Evolutionary conservation across 2,329 filamentous ascomycete genomes (phyloP).

Genomic region (Apiospora marii): DNA sequence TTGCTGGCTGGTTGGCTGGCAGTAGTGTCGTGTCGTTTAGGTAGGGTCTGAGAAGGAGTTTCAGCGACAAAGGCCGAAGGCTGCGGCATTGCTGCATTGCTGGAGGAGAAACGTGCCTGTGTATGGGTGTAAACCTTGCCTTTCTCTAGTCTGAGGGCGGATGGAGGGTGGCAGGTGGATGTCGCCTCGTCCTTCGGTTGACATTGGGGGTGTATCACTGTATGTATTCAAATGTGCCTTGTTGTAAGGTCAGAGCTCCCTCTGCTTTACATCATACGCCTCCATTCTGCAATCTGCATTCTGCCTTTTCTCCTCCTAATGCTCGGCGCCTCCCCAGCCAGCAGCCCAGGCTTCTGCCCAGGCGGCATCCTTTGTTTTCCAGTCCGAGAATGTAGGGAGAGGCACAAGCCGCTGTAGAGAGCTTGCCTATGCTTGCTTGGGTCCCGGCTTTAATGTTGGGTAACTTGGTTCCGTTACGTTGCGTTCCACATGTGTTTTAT

Average conservation of each 20-base stretch:
- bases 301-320: not conserved
- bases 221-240: not conserved
- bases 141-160: not conserved
- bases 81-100: conserved; percentile 3
- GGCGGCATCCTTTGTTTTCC: not conserved
- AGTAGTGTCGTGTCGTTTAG: not conserved
- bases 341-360: too few relatives aligned
- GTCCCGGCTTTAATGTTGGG: conserved; percentile 13
- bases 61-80: not conserved
- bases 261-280: conserved; percentile 1
- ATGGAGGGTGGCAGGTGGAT: too few relatives aligned
- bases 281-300: not conserved
- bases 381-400: not conserved
- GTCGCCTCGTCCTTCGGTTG: not conserved
- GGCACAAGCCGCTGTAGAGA: not conserved
- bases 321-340: not conserved
- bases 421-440: conserved; percentile 1
- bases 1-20: not conserved
- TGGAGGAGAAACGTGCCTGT: conserved; percentile 8
- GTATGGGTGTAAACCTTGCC: conserved; percentile 9
- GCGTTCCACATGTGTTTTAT: conserved; percentile 23
- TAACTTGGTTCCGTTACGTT: conserved; percentile 21
- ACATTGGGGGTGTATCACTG: not conserved
- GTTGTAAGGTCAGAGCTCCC: conserved; percentile 5
- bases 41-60: not conserved